A percentile compares a stretch with the other conserved stretches of the same genome.
phyloP scores from a whole-genome alignment of 345 rosid genomes.

The Abelmoschus esculentus region DNA sequence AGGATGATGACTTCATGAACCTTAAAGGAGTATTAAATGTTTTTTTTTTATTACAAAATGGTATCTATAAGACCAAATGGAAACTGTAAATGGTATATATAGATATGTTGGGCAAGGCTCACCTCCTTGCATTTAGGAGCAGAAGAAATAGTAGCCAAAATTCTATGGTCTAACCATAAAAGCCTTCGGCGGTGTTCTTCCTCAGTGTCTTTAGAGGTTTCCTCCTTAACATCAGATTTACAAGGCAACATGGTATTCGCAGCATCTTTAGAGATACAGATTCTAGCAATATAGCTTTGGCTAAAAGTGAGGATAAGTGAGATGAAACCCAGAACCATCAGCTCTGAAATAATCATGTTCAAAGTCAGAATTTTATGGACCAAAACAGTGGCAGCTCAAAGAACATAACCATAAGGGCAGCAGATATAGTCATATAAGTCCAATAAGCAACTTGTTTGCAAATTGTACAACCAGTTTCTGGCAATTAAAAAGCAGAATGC shows the following conservation, averaged over 20 bases:
- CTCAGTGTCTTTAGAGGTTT: constrained; percentile 1
- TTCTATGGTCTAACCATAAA: constrained; percentile 50
- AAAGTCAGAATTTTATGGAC: neutral
- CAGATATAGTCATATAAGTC: too few species aligned
- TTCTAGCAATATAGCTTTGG: constrained; percentile 45
- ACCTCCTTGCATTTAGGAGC: constrained; percentile 47
- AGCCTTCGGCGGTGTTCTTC: constrained; percentile 46
- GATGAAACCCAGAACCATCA: constrained; percentile 92
- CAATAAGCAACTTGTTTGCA: too few species aligned
- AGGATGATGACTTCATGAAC: neutral
- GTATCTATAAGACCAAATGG: neutral
- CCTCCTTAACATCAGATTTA: constrained; percentile 4
- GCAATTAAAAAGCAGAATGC: neutral
- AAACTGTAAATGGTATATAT: neutral
- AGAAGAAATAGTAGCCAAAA: constrained; percentile 29
- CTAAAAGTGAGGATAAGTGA: constrained; percentile 78
- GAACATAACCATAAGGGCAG: too few species aligned
- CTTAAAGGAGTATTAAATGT: neutral
- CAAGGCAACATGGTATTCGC: constrained; percentile 79
- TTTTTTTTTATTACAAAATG: neutral
- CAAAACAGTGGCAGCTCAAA: neutral
- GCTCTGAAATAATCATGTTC: constrained; percentile 42
- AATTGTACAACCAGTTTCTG: neutral
- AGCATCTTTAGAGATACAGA: constrained; percentile 52
- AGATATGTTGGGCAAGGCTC: neutral